Percentiles rank a stretch among this genome's conserved stretches.
Conservation (phyloP, 306 rosid genomes). For the Sesbania bispinosa region DNA sequence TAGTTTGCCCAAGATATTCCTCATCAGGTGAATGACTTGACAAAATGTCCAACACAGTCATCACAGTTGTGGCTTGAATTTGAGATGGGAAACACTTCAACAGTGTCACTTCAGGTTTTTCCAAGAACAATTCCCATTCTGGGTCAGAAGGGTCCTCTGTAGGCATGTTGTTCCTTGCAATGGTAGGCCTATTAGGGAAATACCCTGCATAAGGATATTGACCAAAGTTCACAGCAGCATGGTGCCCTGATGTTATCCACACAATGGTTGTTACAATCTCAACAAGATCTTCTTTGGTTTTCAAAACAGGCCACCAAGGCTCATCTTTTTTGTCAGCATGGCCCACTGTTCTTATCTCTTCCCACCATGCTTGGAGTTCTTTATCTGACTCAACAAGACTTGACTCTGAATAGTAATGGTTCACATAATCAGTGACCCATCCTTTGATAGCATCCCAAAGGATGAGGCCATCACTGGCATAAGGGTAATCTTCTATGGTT, state of each 20-base stretch:
- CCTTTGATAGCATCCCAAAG: slow-evolving; percentile 40
- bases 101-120: slow-evolving; percentile 34
- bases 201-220: slow-evolving; percentile 43
- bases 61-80: slow-evolving; percentile 38
- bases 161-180: slow-evolving; percentile 34
- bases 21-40: slow-evolving; percentile 50
- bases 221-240: slow-evolving; percentile 67
- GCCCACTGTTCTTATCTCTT: slow-evolving; percentile 37
- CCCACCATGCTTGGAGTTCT: slow-evolving; percentile 87
- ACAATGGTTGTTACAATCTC: slow-evolving; percentile 35
- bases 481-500: slow-evolving; percentile 46
- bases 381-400: slow-evolving; percentile 10
- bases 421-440: slow-evolving; percentile 45
- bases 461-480: slow-evolving; percentile 48
- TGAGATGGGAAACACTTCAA: slow-evolving; percentile 40
- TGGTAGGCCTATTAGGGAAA: slow-evolving; percentile 47
- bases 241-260: slow-evolving; percentile 53
- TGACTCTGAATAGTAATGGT: slow-evolving; percentile 16
- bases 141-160: slow-evolving; percentile 32
- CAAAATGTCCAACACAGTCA: slow-evolving; percentile 42
- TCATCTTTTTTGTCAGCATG: slow-evolving; percentile 49
- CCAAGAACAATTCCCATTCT: slow-evolving; percentile 29
- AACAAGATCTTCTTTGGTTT: slow-evolving; percentile 30
- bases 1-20: slow-evolving; percentile 38
- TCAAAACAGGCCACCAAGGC: slow-evolving; percentile 55